Evolutionary conservation across 495 filamentous ascomycete genomes (phyloP), one percentile per base, ranked within the genome.

Genomic region (Ramalina intermedia): DNA sequence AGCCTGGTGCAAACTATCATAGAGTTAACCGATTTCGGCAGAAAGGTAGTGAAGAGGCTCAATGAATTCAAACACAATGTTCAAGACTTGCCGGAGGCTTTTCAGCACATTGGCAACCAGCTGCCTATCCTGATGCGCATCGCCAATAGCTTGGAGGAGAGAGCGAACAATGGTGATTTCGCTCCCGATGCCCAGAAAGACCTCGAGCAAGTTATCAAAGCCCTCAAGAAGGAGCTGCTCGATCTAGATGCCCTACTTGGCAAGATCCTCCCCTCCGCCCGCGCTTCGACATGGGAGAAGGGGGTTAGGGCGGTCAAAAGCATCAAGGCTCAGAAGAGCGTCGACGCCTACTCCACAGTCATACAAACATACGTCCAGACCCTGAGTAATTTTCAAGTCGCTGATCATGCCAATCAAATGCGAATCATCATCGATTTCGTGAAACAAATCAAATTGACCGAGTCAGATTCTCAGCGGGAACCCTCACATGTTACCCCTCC

Each of bases 11-110:
- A 63, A 14, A 56, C 56, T 29, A 58, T 67, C 37, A 46, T 60
- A 37, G 60, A 65, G 37, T 62, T 69, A 16, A 55, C 64, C 44
- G 59, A 61, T 36, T 67, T 66, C 41, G 62, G 62, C 26, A 48
- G 52, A 20, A 67, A 56, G 26, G 42, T 64, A 13, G 38, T 63
- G 14, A 36, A 42, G 37, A 56, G 65, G 16, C 55, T 68, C 9
- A 41, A 66, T 21, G 62, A 68, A 37, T 60, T 57, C 45, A 48
- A 52, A 11, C 49, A 47, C 6, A 53, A 51, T 23, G 49, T 57
- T 17, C 46, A 47, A 16, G 52, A 61, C 2, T 39, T 63, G 14
- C 64, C 63, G 6, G 55, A 55, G 29, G 48, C 54, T n/a, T 61
- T 66, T 43, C 50, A 46, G 11, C 51, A 66, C 48, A 60, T 64